A percentile compares a stretch with the other conserved stretches of the same genome.
Evolutionary conservation across 2,329 filamentous ascomycete genomes (phyloP).

Genomic region (Shiraia sp.): DNA sequence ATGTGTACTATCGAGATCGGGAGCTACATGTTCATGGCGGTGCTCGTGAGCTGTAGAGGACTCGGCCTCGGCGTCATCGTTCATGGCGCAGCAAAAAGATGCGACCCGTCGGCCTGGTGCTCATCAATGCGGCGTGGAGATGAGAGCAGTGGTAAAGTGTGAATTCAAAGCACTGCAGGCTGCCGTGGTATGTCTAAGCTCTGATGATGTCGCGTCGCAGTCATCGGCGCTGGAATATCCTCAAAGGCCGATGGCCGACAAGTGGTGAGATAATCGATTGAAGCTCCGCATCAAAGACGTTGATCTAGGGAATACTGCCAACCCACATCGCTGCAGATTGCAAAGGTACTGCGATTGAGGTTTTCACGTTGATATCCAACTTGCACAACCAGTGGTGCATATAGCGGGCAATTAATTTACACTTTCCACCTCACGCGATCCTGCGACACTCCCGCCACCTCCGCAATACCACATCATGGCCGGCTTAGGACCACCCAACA

Average conservation of each 20-base stretch:
- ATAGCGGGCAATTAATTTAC: too few species aligned
- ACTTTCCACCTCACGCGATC: slow-evolving; percentile 16
- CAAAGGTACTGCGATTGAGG: too few species aligned
- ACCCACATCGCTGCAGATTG: not conserved
- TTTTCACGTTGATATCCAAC: too few species aligned
- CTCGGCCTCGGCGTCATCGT: slow-evolving; percentile 45
- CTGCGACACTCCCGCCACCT: slow-evolving; percentile 31
- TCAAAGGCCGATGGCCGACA: slow-evolving; percentile 27
- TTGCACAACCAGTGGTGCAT: too few species aligned
- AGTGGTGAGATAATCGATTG: slow-evolving; percentile 45
- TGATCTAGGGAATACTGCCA: not conserved
- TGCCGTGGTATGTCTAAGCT: slow-evolving; percentile 10
- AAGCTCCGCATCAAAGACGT: slow-evolving; percentile 13
- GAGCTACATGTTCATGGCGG: slow-evolving; percentile 20
- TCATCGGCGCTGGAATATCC: slow-evolving; percentile 38
- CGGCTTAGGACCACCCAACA: slow-evolving; percentile 33
- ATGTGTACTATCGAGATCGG: slow-evolving; percentile 16
- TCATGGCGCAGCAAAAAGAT: slow-evolving; percentile 38
- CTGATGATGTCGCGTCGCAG: slow-evolving; percentile 16
- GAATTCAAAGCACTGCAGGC: slow-evolving; percentile 11
- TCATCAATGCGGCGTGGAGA: slow-evolving; percentile 31
- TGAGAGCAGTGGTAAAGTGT: slow-evolving; percentile 1
- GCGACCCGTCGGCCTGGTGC: slow-evolving; percentile 13
- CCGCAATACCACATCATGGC: slow-evolving; percentile 26
- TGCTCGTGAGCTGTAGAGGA: slow-evolving; percentile 34